Percentiles rank a stretch among this genome's conserved stretches.
These are phyloP conservation scores for Penicillium daleae DNA, from an alignment of 495 filamentous ascomycete species.

Conservation along the genomic window DNA sequence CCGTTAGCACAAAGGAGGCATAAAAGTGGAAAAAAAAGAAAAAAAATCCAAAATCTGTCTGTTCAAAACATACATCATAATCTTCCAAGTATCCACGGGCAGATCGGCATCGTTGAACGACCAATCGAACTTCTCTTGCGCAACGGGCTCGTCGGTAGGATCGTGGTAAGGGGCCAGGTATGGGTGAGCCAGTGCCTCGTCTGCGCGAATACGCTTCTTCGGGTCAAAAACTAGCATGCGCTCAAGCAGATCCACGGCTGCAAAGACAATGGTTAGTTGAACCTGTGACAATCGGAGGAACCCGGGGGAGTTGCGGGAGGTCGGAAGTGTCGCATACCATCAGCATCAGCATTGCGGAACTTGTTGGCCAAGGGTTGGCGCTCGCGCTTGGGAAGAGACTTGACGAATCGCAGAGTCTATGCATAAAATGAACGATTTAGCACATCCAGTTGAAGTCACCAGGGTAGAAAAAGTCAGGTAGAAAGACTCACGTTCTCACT, in stretches of 20 bases:
- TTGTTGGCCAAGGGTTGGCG: slow-evolving; percentile 87
- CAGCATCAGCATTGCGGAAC: slow-evolving; percentile 94
- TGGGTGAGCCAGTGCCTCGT: slow-evolving; percentile 83
- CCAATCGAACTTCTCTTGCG: slow-evolving; percentile 99
- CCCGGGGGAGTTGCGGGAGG: background rate
- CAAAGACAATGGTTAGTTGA: slow-evolving; percentile 19
- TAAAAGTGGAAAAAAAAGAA: too few species aligned
- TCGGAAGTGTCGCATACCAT: slow-evolving; percentile 60
- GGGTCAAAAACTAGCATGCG: slow-evolving; percentile 98
- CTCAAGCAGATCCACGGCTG: slow-evolving; percentile 93
- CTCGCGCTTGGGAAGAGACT: slow-evolving; percentile 95
- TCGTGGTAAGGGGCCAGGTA: slow-evolving; percentile 98
- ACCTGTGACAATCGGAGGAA: background rate
- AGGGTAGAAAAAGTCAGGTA: background rate
- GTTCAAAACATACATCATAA: slow-evolving; percentile 84
- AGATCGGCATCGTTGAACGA: slow-evolving; percentile 99
- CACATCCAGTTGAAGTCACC: background rate
- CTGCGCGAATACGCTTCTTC: slow-evolving; percentile 83
- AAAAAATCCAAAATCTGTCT: background rate
- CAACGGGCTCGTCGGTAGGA: slow-evolving; percentile 91
- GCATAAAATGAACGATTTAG: slow-evolving; percentile 21
- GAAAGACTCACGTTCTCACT: slow-evolving; percentile 84
- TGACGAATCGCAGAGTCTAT: slow-evolving; percentile 94
- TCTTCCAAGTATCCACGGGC: slow-evolving; percentile 99
- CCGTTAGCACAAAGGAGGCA: slow-evolving; percentile 30